Base-by-base conservation (phyloP, 306 rosid genomes). In the Comarum palustre region DNA sequence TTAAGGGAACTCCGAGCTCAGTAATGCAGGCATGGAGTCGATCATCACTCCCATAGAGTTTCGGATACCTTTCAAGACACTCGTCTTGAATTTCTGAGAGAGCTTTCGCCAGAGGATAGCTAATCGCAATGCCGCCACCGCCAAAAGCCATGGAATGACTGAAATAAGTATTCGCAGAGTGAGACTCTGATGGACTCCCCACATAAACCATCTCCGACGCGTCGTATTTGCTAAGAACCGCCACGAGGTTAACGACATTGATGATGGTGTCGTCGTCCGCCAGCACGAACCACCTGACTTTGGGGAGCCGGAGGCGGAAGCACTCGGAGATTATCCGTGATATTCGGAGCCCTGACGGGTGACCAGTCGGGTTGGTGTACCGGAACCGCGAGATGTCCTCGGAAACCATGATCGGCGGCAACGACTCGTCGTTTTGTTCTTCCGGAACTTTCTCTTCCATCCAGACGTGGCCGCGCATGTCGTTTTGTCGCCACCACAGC, bases 71-170 rank as follows among this genome's bases (percentile, higher is more conserved):
- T 52, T 88, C 91, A 24, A 90, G 85, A 77, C 93, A 90, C 31
- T 83, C 83, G 19, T 90, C 96, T 47, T 84, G 93, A 80, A 81
- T 87, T 43, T 70, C 79, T 38, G 83, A 82, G 34, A 90, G 89
- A 10, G 88, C 91, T 76, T 84, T 69, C 0, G 93, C 93, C 69
- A 88, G 85, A 7, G 89, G 88, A 48, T 78, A 57, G 68, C 93
- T 87, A 43, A 90, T 46, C 24, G 91, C 93, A n/a, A 90, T 86
- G 34, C 93, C 93, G 6, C 90, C 96, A 15, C 96, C 93, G 7
- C 96, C 96, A 39, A 71, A 90, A 68, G 96, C 96, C 93, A 90
- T 88, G 25, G 93, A 84, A 76, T 90, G 96, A 65, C 96, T 86
- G 76, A 90, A 90, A 69, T 87, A 87, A 19, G 90, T 77, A 75